These are phyloP conservation scores for Canavalia ensiformis DNA, from an alignment of 306 rosid species.

Conservation along the genomic window DNA sequence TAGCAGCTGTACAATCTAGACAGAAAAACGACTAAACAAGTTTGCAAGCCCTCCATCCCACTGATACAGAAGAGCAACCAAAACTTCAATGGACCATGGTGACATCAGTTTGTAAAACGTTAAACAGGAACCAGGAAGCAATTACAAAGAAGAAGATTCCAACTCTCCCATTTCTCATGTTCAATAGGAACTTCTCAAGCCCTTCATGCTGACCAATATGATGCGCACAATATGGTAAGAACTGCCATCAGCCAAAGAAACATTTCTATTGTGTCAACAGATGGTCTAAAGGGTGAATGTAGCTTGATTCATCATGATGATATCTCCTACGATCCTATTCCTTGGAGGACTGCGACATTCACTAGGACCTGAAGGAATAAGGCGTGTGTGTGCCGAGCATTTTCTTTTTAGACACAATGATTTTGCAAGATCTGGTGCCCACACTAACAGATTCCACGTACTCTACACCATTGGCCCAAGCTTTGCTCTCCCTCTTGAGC, in stretches of 20 bases:
- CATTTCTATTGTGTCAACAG: constrained; percentile 91
- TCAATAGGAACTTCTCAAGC: constrained; percentile 81
- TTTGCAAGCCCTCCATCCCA: constrained; percentile 95
- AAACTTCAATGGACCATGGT: constrained; percentile 77
- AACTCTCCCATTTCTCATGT: constrained; percentile 69
- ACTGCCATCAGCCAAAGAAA: constrained; percentile 97
- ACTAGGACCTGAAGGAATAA: constrained; percentile 78
- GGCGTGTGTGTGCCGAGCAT: constrained; percentile 73
- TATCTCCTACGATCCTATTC: constrained; percentile 85
- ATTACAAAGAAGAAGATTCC: constrained; percentile 80
- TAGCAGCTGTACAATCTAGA: constrained; percentile 49
- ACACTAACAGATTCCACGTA: constrained; percentile 87
- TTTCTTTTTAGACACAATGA: constrained; percentile 89
- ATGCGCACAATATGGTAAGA: constrained; percentile 88
- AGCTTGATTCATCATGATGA: constrained; percentile 88
- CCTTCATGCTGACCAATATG: constrained; percentile 97
- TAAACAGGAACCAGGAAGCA: constrained; percentile 86
- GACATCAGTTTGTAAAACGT: constrained; percentile 88
- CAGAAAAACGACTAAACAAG: constrained; percentile 86
- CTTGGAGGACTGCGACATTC: constrained; percentile 76
- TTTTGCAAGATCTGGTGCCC: constrained; percentile 87
- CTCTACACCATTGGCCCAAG: constrained; percentile 87
- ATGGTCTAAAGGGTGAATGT: constrained; percentile 84
- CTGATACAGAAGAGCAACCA: constrained; percentile 98
- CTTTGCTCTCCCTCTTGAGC: constrained; percentile 50